A percentile compares a stretch with the other conserved stretches of the same genome.
These are phyloP conservation scores for Kluyveromyces sp. DNA, from an alignment of 1,139 yeast species.

Conservation along the genomic window DNA sequence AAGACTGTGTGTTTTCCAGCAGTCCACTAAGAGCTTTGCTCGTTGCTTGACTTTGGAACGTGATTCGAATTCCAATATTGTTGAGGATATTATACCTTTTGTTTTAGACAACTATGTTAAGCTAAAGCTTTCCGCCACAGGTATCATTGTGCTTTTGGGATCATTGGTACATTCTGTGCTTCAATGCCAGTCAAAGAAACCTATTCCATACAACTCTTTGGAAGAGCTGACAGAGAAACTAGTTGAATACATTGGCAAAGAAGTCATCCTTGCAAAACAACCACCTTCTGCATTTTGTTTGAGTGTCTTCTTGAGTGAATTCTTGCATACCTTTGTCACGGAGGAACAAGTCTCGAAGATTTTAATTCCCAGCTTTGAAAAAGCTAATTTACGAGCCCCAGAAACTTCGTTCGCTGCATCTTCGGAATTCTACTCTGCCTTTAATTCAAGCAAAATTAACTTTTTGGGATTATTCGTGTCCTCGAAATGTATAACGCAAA, in stretches of 20 bases:
- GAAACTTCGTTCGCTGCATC: conserved; percentile 56
- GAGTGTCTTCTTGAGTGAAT: conserved; percentile 24
- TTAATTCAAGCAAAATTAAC: conserved; percentile 33
- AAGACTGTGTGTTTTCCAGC: conserved; percentile 36
- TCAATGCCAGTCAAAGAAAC: conserved; percentile 37
- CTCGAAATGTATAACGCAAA: conserved; percentile 49
- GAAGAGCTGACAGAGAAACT: conserved; percentile 17
- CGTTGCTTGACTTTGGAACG: conserved; percentile 13
- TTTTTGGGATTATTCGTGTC: conserved; percentile 33
- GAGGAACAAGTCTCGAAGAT: conserved; percentile 36
- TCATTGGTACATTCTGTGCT: conserved; percentile 34
- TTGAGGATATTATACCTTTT: conserved; percentile 9
- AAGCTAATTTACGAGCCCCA: conserved; percentile 73
- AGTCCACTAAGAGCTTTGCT: conserved; percentile 29
- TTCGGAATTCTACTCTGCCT: conserved; percentile 37
- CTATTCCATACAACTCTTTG: conserved; percentile 32
- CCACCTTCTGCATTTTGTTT: conserved; percentile 32
- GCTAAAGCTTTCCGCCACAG: conserved; percentile 25
- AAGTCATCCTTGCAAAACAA: conserved; percentile 40
- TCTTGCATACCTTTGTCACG: conserved; percentile 38
- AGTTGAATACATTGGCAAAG: conserved; percentile 32
- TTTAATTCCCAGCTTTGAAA: conserved; percentile 61
- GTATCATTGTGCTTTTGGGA: conserved; percentile 34
- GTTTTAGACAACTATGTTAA: conserved; percentile 12
- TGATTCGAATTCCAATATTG: conserved; percentile 3